A percentile compares a stretch with the other conserved stretches of the same genome.
Evolutionary conservation across 345 rosid genomes (phyloP).

Genomic region (Eucalyptus curtisii): DNA sequence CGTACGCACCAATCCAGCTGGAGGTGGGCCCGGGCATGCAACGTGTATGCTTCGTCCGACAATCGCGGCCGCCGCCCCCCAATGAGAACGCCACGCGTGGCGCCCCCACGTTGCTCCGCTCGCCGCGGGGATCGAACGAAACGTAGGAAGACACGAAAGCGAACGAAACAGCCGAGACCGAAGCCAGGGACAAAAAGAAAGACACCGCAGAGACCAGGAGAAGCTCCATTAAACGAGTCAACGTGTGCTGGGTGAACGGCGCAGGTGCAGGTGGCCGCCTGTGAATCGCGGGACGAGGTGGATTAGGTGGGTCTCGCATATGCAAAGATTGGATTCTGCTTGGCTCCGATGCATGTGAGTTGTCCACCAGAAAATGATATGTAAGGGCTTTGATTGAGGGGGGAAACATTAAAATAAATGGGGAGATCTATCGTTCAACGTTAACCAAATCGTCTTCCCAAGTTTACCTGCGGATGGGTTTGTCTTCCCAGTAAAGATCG

Average conservation of each 20-base stretch:
- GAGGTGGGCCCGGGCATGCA: not conserved
- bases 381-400: not conserved
- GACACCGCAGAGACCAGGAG: not conserved
- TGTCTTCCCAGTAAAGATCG: not conserved
- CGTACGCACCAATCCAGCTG: not conserved
- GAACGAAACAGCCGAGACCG: not conserved
- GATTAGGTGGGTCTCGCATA: not conserved
- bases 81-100: not conserved
- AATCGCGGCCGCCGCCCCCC: not conserved
- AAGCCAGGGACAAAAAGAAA: rapidly evolving
- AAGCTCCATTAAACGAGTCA: not conserved
- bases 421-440: not conserved
- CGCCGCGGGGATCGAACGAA: not conserved
- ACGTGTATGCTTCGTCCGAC: not conserved
- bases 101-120: not conserved
- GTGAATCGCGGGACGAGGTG: not conserved
- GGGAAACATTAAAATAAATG: not conserved
- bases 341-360: not conserved
- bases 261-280: not conserved
- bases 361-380: not conserved
- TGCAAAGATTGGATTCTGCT: not conserved
- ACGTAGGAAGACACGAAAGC: not conserved
- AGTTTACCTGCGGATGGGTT: not conserved
- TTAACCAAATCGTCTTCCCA: not conserved
- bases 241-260: not conserved